A percentile compares a stretch with the other conserved stretches of the same genome.
Conservation (phyloP, 2,329 filamentous ascomycete species). For the Xylaria digitata region DNA sequence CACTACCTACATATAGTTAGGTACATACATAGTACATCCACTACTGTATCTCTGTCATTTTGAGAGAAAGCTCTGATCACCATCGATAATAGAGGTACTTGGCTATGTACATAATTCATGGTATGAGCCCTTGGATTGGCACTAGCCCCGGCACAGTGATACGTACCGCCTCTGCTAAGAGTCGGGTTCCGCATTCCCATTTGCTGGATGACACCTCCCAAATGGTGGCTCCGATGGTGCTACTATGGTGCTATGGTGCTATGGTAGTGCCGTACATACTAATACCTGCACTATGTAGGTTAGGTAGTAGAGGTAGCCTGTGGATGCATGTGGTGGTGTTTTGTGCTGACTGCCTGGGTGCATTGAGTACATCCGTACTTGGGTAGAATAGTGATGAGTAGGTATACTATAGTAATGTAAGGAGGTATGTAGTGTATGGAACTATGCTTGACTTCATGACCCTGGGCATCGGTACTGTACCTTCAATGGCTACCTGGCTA, state of each 20-base stretch:
- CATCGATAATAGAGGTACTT: background rate
- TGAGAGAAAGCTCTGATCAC: slow-evolving; percentile 21
- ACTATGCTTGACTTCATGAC: slow-evolving; percentile 16
- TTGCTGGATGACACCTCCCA: slow-evolving; percentile 19
- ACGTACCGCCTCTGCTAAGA: slow-evolving; percentile 25
- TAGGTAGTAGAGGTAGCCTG: slow-evolving; percentile 4
- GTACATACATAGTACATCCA: slow-evolving; percentile 9
- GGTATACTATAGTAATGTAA: background rate
- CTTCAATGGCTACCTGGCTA: background rate
- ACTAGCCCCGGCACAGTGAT: slow-evolving; percentile 29
- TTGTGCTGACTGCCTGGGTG: slow-evolving; percentile 26
- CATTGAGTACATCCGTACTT: background rate
- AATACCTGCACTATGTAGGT: too few species aligned
- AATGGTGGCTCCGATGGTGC: slow-evolving; percentile 24
- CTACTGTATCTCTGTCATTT: background rate
- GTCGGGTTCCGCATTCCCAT: slow-evolving; percentile 34
- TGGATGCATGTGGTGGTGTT: slow-evolving; percentile 15
- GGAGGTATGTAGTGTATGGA: background rate
- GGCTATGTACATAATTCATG: slow-evolving; percentile 3
- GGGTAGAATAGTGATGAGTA: background rate
- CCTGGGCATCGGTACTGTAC: background rate
- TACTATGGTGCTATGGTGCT: slow-evolving; percentile 7
- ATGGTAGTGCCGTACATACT: background rate
- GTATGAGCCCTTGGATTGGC: slow-evolving; percentile 21
- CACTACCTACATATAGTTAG: slow-evolving; percentile 1